phyloP scores from a whole-genome alignment of 768 basidiomycete genomes.

The Pisolithus tinctorius region DNA sequence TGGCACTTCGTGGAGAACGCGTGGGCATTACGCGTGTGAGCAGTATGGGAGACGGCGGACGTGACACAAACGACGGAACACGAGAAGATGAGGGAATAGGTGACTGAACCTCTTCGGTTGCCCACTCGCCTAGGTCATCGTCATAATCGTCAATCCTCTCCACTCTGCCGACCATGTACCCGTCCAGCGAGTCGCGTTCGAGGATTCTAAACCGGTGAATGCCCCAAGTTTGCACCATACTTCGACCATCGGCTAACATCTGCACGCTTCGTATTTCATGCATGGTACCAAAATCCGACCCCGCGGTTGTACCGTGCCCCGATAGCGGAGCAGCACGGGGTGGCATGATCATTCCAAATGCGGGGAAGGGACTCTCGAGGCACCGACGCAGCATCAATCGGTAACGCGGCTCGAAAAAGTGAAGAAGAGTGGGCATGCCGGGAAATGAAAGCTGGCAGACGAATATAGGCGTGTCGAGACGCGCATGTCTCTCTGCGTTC shows the following conservation, averaged over 20 bases:
- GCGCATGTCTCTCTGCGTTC: constrained; percentile 69
- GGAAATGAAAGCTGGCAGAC: constrained; percentile 89
- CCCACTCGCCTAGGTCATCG: constrained; percentile 27
- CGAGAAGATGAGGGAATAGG: constrained; percentile 11
- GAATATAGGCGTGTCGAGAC: constrained; percentile 87
- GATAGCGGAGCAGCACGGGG: constrained; percentile 30
- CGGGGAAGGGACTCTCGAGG: constrained; percentile 67
- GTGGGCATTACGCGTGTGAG: constrained; percentile 10
- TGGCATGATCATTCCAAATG: constrained; percentile 92
- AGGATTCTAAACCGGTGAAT: constrained; percentile 75
- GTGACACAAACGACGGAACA: constrained; percentile 1
- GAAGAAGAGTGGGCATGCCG: constrained; percentile 80
- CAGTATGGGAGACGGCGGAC: neutral
- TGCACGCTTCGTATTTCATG: constrained; percentile 81
- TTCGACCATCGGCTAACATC: constrained; percentile 84
- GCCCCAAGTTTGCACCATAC: constrained; percentile 74
- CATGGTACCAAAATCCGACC: constrained; percentile 81
- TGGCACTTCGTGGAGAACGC: constrained; percentile 1
- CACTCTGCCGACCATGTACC: constrained; percentile 81
- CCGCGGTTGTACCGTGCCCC: constrained; percentile 13
- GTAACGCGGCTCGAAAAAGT: constrained; percentile 93
- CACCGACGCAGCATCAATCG: constrained; percentile 96
- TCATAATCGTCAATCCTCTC: constrained; percentile 47
- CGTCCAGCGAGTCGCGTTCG: constrained; percentile 79
- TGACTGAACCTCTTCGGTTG: constrained; percentile 7